These are phyloP conservation scores for Pulicaria dysenterica DNA, from an alignment of 129 eudicot genomes.

Conservation along the genomic window DNA sequence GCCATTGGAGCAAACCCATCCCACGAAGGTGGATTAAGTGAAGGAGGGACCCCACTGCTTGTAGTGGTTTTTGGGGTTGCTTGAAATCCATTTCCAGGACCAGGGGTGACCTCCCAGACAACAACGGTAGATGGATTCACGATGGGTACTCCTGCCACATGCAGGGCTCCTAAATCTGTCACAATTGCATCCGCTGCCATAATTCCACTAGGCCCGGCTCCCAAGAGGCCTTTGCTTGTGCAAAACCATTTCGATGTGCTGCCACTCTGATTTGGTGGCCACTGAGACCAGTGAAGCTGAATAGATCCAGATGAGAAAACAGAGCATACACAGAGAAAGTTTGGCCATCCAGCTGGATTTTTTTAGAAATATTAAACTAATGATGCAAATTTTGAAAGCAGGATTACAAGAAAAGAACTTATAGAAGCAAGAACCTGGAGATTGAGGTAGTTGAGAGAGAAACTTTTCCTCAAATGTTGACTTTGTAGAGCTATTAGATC, in stretches of 20 bases:
- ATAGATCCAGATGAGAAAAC: conserved; percentile 99
- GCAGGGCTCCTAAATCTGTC: conserved; percentile 95
- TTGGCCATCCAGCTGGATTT: conserved; percentile 97
- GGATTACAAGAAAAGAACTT: background rate
- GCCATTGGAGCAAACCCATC: conserved; percentile 89
- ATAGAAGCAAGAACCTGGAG: conserved; percentile 59
- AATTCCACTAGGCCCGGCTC: conserved; percentile 98
- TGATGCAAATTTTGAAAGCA: background rate
- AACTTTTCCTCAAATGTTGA: conserved; percentile 93
- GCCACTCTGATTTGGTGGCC: conserved; percentile 69
- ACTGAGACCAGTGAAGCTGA: conserved; percentile 96
- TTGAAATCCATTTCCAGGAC: conserved; percentile 94
- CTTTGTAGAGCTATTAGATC: conserved; percentile 62
- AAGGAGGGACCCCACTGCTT: conserved; percentile 77
- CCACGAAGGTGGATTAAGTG: conserved; percentile 86
- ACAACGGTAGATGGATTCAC: conserved; percentile 99
- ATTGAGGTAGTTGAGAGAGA: conserved; percentile 84
- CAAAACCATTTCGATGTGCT: conserved; percentile 86
- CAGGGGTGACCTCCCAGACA: conserved; percentile 98
- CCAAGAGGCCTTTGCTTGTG: conserved; percentile 96
- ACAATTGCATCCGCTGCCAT: conserved; percentile 99
- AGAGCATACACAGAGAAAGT: conserved; percentile 95
- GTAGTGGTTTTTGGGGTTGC: conserved; percentile 72
- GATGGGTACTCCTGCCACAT: conserved; percentile 99
- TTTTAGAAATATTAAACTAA: conserved; percentile 7